Conservation (phyloP, 345 rosid genomes). For the Salix caprea region DNA sequence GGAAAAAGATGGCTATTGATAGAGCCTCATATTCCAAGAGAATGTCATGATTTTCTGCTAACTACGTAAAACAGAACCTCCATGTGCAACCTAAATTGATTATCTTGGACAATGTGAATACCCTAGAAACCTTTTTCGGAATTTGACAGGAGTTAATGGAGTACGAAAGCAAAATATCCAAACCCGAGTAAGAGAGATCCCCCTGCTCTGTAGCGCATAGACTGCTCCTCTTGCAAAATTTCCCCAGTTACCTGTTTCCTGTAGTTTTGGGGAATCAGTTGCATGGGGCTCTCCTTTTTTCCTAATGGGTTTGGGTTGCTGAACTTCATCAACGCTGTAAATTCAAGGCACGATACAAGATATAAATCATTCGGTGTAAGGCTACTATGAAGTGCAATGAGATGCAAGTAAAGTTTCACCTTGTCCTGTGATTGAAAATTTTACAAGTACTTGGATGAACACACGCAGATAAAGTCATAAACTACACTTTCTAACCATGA, state of each 20-base stretch:
- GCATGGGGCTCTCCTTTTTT: conserved; percentile 27
- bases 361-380: neutral
- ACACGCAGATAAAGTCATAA: too few species aligned
- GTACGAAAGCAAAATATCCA: conserved; percentile 5
- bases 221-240: conserved; percentile 84
- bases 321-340: conserved; percentile 64
- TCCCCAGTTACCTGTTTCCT: conserved; percentile 68
- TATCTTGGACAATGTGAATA: neutral
- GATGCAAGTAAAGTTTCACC: neutral
- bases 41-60: neutral
- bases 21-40: neutral
- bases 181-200: conserved; percentile 61
- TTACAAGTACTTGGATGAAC: neutral
- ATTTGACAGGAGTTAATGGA: neutral
- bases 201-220: conserved; percentile 66
- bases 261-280: conserved; percentile 26
- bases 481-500: neutral
- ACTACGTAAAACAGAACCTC: neutral
- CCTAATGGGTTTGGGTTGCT: conserved; percentile 36
- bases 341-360: neutral
- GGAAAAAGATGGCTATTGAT: neutral
- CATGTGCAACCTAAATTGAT: neutral
- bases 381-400: neutral
- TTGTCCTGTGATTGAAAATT: neutral
- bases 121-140: neutral